phyloP scores from a whole-genome alignment of 2,329 filamentous ascomycete genomes.

The Colletotrichum australisinense region DNA sequence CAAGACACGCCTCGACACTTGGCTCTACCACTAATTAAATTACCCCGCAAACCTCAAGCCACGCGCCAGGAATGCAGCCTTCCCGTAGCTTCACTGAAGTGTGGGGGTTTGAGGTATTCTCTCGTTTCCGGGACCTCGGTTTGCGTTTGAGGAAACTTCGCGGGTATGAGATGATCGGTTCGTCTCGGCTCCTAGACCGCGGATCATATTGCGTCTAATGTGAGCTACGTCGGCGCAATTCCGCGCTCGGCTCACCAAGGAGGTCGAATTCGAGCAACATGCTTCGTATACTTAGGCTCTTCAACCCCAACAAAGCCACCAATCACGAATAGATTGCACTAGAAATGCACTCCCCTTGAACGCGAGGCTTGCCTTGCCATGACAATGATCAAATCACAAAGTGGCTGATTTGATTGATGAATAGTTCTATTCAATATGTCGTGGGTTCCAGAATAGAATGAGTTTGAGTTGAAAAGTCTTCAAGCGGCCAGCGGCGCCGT shows the following conservation, averaged over 20 bases:
- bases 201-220: background rate
- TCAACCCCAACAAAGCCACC: too few species aligned
- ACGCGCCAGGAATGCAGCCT: background rate
- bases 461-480: too few species aligned
- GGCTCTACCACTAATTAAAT: background rate
- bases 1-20: background rate
- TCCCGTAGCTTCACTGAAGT: background rate
- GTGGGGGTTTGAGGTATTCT: background rate
- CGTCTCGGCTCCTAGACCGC: background rate
- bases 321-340: too few species aligned
- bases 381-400: too few species aligned
- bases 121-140: background rate
- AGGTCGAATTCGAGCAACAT: too few species aligned
- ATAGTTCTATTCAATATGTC: too few species aligned
- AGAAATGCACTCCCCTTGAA: too few species aligned
- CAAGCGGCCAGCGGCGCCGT: too few species aligned
- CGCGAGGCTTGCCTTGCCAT: too few species aligned
- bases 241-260: background rate
- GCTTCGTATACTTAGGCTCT: too few species aligned
- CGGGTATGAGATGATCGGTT: background rate
- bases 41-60: slow-evolving; percentile 6
- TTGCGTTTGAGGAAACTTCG: background rate
- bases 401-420: too few species aligned
- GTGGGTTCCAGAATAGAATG: too few species aligned
- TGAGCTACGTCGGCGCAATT: background rate